phyloP scores from a whole-genome alignment of 192 early-diverging fungal species.

The Backusella morwellensis region DNA sequence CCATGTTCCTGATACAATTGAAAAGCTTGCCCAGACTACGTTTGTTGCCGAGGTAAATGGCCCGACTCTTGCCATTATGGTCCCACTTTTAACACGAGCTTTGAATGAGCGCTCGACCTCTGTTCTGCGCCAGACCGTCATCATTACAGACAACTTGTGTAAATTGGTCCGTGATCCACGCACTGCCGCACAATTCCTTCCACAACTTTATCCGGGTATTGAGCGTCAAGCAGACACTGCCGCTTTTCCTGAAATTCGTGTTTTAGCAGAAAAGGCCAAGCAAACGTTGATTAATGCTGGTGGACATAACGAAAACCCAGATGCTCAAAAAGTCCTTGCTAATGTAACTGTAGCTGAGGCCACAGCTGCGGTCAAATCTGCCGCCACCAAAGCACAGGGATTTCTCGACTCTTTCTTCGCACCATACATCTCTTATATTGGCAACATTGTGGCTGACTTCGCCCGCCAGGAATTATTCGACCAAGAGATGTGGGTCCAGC shows the following conservation, averaged over 20 bases:
- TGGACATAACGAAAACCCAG: slow-evolving; percentile 44
- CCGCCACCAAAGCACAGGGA: slow-evolving; percentile 42
- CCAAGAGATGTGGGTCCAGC: slow-evolving; percentile 55
- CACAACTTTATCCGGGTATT: slow-evolving; percentile 70
- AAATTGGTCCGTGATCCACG: slow-evolving; percentile 80
- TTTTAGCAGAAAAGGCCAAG: slow-evolving; percentile 56
- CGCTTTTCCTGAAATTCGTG: slow-evolving; percentile 73
- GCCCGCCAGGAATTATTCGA: slow-evolving; percentile 59
- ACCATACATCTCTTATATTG: slow-evolving; percentile 54
- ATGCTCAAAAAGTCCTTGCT: slow-evolving; percentile 14
- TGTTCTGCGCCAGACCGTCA: slow-evolving; percentile 67
- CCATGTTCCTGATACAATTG: slow-evolving; percentile 68
- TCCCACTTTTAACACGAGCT: slow-evolving; percentile 67
- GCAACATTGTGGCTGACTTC: slow-evolving; percentile 48
- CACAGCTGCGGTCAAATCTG: slow-evolving; percentile 38
- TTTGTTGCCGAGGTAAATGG: slow-evolving; percentile 77
- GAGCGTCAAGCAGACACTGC: slow-evolving; percentile 70
- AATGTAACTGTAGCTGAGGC: slow-evolving; percentile 37
- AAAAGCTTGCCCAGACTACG: slow-evolving; percentile 64
- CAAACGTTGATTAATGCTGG: slow-evolving; percentile 68
- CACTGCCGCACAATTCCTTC: slow-evolving; percentile 76
- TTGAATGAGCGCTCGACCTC: slow-evolving; percentile 62
- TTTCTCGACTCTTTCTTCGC: slow-evolving; percentile 54
- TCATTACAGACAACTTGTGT: slow-evolving; percentile 85
- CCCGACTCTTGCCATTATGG: slow-evolving; percentile 77